Evolutionary conservation across 208 protist genomes (phyloP).

Genomic region (Crithidia fasciculata): DNA sequence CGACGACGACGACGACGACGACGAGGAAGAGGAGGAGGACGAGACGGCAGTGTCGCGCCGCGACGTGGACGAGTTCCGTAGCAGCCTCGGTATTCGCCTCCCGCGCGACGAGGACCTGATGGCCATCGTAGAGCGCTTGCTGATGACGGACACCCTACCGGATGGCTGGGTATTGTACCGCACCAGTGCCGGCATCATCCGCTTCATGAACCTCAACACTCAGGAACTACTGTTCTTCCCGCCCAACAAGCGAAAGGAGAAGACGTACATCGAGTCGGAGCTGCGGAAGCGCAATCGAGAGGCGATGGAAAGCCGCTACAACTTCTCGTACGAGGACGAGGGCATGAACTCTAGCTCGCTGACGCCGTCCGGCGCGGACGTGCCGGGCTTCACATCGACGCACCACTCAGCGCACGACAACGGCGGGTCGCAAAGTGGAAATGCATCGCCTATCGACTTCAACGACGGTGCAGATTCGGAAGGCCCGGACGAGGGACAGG

Average conservation of each 20-base stretch:
- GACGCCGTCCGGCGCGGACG: slow-evolving; percentile 12
- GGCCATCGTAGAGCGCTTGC: slow-evolving; percentile 80
- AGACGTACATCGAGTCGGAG: slow-evolving; percentile 68
- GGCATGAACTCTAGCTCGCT: slow-evolving; percentile 46
- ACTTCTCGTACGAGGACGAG: slow-evolving; percentile 73
- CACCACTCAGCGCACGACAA: slow-evolving; percentile 20
- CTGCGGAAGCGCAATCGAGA: slow-evolving; percentile 73
- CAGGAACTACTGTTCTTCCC: slow-evolving; percentile 90
- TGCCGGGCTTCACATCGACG: slow-evolving; percentile 14
- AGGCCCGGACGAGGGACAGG: slow-evolving; percentile 38
- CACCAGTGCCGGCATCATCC: slow-evolving; percentile 83
- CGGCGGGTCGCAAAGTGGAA: slow-evolving; percentile 5
- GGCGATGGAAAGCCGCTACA: slow-evolving; percentile 79
- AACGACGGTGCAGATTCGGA: slow-evolving; percentile 32
- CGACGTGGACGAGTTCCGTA: slow-evolving; percentile 90
- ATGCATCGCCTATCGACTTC: slow-evolving; percentile 47
- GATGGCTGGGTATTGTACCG: slow-evolving; percentile 91
- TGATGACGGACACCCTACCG: slow-evolving; percentile 83
- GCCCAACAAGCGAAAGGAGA: slow-evolving; percentile 69
- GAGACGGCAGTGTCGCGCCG: slow-evolving; percentile 69
- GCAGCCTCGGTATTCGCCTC: slow-evolving; percentile 79
- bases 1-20: slow-evolving; percentile 60
- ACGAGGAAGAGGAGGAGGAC: slow-evolving; percentile 71
- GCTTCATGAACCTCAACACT: slow-evolving; percentile 91
- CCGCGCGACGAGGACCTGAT: slow-evolving; percentile 88